A percentile compares a stretch with the other conserved stretches of the same genome.
These are phyloP conservation scores for Thielaviopsis punctulata DNA, from an alignment of 2,329 filamentous ascomycete genomes.

Conservation along the genomic window DNA sequence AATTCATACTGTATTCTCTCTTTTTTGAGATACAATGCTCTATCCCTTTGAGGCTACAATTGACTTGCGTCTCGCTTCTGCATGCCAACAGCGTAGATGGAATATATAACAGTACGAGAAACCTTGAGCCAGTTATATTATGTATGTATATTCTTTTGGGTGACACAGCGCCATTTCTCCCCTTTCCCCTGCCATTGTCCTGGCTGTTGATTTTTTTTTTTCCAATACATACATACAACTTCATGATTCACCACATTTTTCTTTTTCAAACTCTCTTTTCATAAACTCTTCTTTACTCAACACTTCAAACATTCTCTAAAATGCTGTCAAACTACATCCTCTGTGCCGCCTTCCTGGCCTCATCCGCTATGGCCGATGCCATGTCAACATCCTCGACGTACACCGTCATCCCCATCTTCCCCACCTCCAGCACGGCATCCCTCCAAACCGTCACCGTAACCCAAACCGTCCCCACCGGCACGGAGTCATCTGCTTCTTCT, in stretches of 20 bases:
- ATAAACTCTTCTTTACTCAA: background rate
- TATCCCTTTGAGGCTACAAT: background rate
- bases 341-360: conserved; percentile 2
- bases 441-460: conserved; percentile 10
- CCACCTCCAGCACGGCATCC: conserved; percentile 1
- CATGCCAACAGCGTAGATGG: background rate
- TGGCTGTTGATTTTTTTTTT: background rate
- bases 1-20: background rate
- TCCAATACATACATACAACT: no score
- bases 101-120: no score
- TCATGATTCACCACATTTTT: background rate
- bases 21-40: background rate
- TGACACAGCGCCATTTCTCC: background rate
- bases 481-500: background rate
- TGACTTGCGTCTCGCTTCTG: background rate
- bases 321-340: conserved; percentile 8
- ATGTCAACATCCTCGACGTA: conserved; percentile 1
- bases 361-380: conserved; percentile 1
- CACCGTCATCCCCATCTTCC: conserved; percentile 9
- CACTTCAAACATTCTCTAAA: background rate
- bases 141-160: background rate
- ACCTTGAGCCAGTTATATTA: no score
- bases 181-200: background rate
- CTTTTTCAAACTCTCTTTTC: background rate
- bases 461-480: conserved; percentile 1